A percentile compares a stretch with the other conserved stretches of the same genome.
These are phyloP conservation scores for Glarea lozoyensis DNA, from an alignment of 495 filamentous ascomycete genomes.

Conservation along the genomic window DNA sequence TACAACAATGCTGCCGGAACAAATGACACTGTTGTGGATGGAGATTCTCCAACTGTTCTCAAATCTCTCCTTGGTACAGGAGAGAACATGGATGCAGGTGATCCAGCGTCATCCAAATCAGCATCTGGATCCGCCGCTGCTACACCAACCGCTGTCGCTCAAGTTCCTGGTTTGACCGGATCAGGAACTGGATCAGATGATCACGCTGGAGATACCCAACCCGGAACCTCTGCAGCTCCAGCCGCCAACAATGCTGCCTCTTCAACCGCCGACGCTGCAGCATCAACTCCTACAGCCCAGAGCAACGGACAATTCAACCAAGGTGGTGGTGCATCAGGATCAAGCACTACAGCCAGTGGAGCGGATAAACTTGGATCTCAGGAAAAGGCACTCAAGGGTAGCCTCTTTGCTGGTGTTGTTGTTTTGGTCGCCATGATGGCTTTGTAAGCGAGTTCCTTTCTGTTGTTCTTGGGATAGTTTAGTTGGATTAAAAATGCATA, in stretches of 20 bases:
- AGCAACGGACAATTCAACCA: slow-evolving; percentile 5
- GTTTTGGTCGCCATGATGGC: slow-evolving; percentile 36
- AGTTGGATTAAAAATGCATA: no score
- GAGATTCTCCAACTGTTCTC: slow-evolving; percentile 67
- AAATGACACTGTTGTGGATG: slow-evolving; percentile 67
- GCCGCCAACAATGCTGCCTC: not conserved
- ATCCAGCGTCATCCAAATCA: slow-evolving; percentile 1
- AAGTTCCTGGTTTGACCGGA: slow-evolving; percentile 14
- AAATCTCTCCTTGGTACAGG: slow-evolving; percentile 73
- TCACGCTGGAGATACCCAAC: slow-evolving; percentile 8
- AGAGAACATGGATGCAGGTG: slow-evolving; percentile 52
- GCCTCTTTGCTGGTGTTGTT: slow-evolving; percentile 39
- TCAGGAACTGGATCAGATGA: slow-evolving; percentile 7
- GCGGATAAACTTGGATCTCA: slow-evolving; percentile 19
- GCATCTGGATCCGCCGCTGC: not conserved
- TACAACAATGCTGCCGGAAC: slow-evolving; percentile 57
- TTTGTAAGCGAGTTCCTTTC: no score
- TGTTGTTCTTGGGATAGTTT: no score
- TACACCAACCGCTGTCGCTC: slow-evolving; percentile 4
- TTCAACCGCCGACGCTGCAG: not conserved
- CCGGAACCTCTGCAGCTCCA: not conserved
- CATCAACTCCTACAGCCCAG: not conserved
- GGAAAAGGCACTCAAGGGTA: slow-evolving; percentile 33
- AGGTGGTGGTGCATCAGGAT: no score
- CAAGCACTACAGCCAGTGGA: slow-evolving; percentile 21